Conservation (phyloP, 768 basidiomycete species). For the Lactarius tabidus region DNA sequence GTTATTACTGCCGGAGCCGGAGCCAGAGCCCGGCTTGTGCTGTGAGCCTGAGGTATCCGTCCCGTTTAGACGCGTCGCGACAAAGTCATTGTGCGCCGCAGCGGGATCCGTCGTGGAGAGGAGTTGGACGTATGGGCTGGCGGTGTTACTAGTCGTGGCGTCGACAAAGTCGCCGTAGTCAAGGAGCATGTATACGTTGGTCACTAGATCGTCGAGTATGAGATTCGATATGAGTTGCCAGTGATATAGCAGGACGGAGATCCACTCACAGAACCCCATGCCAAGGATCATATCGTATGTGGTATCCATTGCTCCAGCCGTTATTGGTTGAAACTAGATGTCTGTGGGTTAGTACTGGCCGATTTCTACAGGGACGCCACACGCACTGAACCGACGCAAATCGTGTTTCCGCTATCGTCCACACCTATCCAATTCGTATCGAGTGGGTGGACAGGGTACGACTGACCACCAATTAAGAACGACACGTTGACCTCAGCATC, state of each 20-base stretch:
- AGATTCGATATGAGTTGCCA: background rate
- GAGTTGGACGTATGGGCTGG: constrained; percentile 57
- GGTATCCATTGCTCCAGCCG: constrained; percentile 47
- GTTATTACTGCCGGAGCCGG: background rate
- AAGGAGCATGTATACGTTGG: constrained; percentile 60
- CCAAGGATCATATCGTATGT: constrained; percentile 64
- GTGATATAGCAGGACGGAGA: background rate
- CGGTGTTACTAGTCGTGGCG: constrained; percentile 34
- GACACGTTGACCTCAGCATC: constrained; percentile 59
- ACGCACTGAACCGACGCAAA: constrained; percentile 37
- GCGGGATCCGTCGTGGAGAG: constrained; percentile 45
- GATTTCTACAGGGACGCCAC: background rate
- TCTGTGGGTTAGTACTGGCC: background rate
- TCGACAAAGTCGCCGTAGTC: constrained; percentile 61
- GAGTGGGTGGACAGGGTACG: constrained; percentile 61
- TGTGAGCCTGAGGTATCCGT: constrained; percentile 8
- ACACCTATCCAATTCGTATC: constrained; percentile 45
- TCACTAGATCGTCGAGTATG: constrained; percentile 39
- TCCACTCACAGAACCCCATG: constrained; percentile 60
- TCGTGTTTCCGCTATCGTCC: constrained; percentile 27
- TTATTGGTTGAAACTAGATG: constrained; percentile 57
- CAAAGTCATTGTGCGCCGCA: constrained; percentile 13
- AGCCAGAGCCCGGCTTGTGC: background rate
- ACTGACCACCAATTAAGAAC: constrained; percentile 53
- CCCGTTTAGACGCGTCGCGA: constrained; percentile 10